phyloP scores from a whole-genome alignment of 306 rosid species.

The Bauhinia variegata region DNA sequence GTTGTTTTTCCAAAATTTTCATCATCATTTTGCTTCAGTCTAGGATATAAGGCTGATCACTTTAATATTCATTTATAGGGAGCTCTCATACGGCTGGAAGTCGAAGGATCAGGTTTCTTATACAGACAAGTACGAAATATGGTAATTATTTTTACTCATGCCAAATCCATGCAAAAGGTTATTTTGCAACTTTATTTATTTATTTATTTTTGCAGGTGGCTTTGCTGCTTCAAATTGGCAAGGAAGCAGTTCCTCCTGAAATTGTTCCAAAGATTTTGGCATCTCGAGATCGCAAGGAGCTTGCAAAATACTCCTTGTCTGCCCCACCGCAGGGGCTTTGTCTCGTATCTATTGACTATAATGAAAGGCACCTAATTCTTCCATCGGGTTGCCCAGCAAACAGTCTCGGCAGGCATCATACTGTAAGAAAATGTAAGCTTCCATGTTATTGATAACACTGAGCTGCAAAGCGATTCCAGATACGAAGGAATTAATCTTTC shows the following conservation, averaged over 20 bases:
- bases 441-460: constrained; percentile 54
- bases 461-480: constrained; percentile 19
- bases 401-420: constrained; percentile 79
- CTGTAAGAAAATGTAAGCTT: constrained; percentile 77
- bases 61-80: constrained; percentile 47
- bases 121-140: constrained; percentile 95
- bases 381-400: constrained; percentile 63
- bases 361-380: constrained; percentile 67
- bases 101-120: constrained; percentile 93
- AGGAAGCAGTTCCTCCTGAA: constrained; percentile 79
- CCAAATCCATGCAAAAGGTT: not conserved
- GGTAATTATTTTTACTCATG: constrained; percentile 52
- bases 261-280: constrained; percentile 72
- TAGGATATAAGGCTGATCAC: constrained; percentile 21
- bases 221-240: constrained; percentile 82
- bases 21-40: not conserved
- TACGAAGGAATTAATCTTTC: constrained; percentile 11
- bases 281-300: constrained; percentile 78
- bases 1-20: constrained; percentile 11
- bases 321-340: constrained; percentile 90
- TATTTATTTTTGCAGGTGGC: constrained; percentile 67
- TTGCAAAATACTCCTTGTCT: constrained; percentile 69
- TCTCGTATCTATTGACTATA: constrained; percentile 68
- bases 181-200: no score
- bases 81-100: constrained; percentile 60